Evolutionary conservation across 31 red algal species (phyloP).

Genomic region (Odonthalia washingtoniensis): DNA sequence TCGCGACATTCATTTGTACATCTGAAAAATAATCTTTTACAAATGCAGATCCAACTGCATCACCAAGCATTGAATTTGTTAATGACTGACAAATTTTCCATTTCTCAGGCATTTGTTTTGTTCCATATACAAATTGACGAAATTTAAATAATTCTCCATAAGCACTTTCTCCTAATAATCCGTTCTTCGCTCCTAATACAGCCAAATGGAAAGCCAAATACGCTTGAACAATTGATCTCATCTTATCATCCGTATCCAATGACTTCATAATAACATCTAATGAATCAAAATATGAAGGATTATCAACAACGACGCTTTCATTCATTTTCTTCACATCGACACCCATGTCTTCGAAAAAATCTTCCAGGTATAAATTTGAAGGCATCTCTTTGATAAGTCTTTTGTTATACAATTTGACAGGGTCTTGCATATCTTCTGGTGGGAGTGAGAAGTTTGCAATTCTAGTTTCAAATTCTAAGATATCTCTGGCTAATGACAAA

Average conservation of each 20-base stretch:
- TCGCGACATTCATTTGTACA: conserved; percentile 49
- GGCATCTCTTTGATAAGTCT: conserved; percentile 51
- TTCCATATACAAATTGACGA: conserved; percentile 61
- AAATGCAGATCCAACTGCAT: conserved; percentile 76
- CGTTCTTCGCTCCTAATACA: conserved; percentile 35
- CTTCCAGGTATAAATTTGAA: conserved; percentile 33
- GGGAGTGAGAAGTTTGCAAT: conserved; percentile 80
- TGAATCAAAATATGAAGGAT: conserved; percentile 60
- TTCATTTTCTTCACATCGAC: conserved; percentile 41
- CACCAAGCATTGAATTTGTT: conserved; percentile 56
- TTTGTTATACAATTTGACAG: conserved; percentile 81
- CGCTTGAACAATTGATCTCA: conserved; percentile 47
- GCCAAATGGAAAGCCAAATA: conserved; percentile 84
- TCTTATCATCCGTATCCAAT: conserved; percentile 38
- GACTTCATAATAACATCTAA: conserved; percentile 32
- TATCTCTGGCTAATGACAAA: conserved; percentile 50
- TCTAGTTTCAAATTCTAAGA: conserved; percentile 79
- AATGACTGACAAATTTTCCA: conserved; percentile 79
- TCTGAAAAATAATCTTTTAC: conserved; percentile 76
- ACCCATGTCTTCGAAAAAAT: conserved; percentile 47
- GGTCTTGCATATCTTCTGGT: conserved; percentile 82
- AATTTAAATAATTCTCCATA: conserved; percentile 76
- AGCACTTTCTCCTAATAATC: conserved; percentile 67
- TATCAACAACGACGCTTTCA: conserved; percentile 71
- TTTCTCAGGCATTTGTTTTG: conserved; percentile 62